phyloP scores from a whole-genome alignment of 345 rosid genomes.

The Sonneratia caseolaris region DNA sequence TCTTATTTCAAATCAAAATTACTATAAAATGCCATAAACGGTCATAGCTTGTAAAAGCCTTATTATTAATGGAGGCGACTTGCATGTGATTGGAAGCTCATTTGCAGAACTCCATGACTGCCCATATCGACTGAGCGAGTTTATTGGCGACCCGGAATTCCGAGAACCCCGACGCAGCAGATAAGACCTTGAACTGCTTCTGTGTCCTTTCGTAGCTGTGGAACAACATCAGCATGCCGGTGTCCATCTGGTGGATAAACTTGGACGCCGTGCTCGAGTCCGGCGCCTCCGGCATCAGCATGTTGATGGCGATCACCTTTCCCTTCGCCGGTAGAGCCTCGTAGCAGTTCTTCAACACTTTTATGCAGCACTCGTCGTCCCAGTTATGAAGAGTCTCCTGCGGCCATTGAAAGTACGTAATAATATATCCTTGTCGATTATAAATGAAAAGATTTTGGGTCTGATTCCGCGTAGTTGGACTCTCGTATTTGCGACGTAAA shows the following conservation, averaged over 20 bases:
- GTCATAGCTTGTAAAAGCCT: neutral
- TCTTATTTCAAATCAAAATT: no score
- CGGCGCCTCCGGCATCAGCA: slow-evolving; percentile 8
- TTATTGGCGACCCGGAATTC: neutral
- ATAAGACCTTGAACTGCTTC: slow-evolving; percentile 11
- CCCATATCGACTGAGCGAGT: slow-evolving; percentile 1
- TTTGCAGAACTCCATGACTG: slow-evolving; percentile 12
- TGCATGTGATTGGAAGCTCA: slow-evolving; percentile 1
- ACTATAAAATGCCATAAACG: no score
- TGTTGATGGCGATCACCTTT: slow-evolving; percentile 7
- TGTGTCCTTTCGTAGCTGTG: slow-evolving; percentile 17
- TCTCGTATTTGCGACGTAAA: no score
- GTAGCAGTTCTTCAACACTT: slow-evolving; percentile 19
- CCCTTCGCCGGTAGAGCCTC: slow-evolving; percentile 10
- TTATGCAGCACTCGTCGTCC: slow-evolving; percentile 12
- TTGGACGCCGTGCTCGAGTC: slow-evolving; percentile 10
- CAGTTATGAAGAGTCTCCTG: slow-evolving; percentile 16
- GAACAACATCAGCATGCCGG: slow-evolving; percentile 2
- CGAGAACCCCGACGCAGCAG: slow-evolving; percentile 12
- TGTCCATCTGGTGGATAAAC: neutral
- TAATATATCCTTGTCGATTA: neutral
- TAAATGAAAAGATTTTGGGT: neutral
- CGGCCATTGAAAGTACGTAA: no score
- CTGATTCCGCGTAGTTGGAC: neutral
- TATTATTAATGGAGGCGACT: neutral